A percentile compares a stretch with the other conserved stretches of the same genome.
Conservation (phyloP, 768 basidiomycete species). For the Tremella mesenterica region DNA sequence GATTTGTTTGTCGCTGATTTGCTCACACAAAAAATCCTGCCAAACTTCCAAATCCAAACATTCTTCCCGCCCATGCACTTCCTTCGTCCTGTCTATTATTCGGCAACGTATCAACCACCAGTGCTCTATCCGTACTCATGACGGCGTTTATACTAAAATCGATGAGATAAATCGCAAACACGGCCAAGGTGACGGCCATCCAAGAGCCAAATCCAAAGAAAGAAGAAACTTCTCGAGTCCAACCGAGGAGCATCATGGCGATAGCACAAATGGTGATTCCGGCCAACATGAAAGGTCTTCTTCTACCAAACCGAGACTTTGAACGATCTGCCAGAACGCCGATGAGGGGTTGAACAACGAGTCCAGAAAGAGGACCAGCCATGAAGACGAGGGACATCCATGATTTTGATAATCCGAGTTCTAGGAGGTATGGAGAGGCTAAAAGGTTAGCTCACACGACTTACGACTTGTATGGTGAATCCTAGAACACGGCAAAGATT, state of each 20-base stretch:
- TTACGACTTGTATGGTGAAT: neutral
- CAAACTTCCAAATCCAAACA: conserved; percentile 78
- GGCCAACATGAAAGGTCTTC: conserved; percentile 74
- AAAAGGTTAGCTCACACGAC: conserved; percentile 32
- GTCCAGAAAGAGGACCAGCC: conserved; percentile 80
- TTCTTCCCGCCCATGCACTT: conserved; percentile 93
- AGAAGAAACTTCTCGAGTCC: conserved; percentile 60
- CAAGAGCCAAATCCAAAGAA: conserved; percentile 43
- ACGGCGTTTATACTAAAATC: conserved; percentile 59
- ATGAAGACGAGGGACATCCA: conserved; percentile 84
- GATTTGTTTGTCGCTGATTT: conserved; percentile 41
- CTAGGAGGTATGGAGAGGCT: conserved; percentile 78
- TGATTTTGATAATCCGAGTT: conserved; percentile 76
- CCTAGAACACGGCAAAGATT: too few relatives aligned
- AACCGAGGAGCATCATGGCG: conserved; percentile 76
- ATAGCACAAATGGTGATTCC: conserved; percentile 59
- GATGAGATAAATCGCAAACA: conserved; percentile 59
- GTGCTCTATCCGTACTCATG: conserved; percentile 79
- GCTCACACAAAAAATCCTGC: conserved; percentile 83
- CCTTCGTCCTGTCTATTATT: conserved; percentile 66
- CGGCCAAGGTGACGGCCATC: conserved; percentile 68
- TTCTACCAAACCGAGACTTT: conserved; percentile 70
- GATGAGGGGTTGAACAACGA: conserved; percentile 84
- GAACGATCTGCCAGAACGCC: conserved; percentile 73
- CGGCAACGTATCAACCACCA: conserved; percentile 77